A percentile compares a stretch with the other conserved stretches of the same genome.
Conservation (phyloP, 129 eudicot genomes). For the Centaurea solstitialis region DNA sequence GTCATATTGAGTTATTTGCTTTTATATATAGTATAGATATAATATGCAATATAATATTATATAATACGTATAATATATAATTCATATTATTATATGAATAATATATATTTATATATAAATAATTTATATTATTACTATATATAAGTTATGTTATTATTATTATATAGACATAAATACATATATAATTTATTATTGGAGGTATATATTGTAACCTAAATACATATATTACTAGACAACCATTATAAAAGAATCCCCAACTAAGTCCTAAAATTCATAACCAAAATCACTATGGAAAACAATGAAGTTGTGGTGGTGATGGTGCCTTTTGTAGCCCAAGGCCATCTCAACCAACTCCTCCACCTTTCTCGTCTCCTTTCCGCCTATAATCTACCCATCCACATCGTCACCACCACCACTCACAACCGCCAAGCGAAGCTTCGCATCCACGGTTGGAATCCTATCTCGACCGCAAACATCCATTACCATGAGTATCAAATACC, state of each 20-base stretch:
- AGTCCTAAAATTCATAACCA: not conserved
- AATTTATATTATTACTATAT: no score
- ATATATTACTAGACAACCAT: not conserved
- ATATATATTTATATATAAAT: no score
- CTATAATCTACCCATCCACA: conserved; percentile 42
- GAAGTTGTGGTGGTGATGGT: conserved; percentile 36
- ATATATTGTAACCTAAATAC: no score
- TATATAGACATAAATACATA: no score
- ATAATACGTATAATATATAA: no score
- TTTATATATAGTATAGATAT: no score
- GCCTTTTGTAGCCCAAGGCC: conserved; percentile 57
- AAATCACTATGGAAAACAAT: not conserved
- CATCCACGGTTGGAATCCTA: conserved; percentile 39
- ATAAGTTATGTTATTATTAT: no score
- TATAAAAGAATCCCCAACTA: not conserved
- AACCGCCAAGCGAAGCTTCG: conserved; percentile 55
- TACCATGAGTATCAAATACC: conserved; percentile 53
- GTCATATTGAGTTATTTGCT: no score
- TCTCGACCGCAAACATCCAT: conserved; percentile 15
- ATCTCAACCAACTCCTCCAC: conserved; percentile 60
- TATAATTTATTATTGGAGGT: no score
- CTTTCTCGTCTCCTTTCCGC: conserved; percentile 46
- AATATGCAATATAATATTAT: no score
- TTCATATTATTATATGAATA: no score
- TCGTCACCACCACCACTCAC: conserved; percentile 42